Base-by-base conservation (phyloP, 129 eudicot species). In the Kitagawia praeruptora region DNA sequence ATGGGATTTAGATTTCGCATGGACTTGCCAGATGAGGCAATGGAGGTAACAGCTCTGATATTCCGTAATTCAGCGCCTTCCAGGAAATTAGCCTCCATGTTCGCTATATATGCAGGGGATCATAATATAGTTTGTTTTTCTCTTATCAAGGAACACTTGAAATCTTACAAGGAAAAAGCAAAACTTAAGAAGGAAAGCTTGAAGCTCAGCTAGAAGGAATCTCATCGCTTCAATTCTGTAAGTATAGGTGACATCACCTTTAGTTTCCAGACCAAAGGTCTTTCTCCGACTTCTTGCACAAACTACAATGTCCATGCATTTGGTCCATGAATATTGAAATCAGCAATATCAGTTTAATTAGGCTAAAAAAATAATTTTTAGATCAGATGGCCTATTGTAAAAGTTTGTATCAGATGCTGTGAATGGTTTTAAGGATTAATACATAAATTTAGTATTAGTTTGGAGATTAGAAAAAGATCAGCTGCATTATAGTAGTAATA, bases 21-120 rank as follows among this genome's bases (percentile, higher is more conserved):
- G 80, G 99, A 96, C 90, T 82, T 92, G 77, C 99, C 99, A 47
- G 99, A 92, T 69, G 97, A 92, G 86, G 97, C 97, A 25, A 96
- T 96, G 99, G 96, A 96, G 86, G 79, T 96, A 21, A 81, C 97
- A 41, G 87, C 78, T 80, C 89, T 96, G 63, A 92, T 96, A 88
- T 96, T 96, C 67, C 92, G 99, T 75, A 83, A 87, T 74, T 87
- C 99, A 63, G 88, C 91, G 37, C 96, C 96, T 25, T 90, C 97
- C 84, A 84, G 80, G 71, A 74, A 40, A 46, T 75, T 74, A 28
- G 25, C 18, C 4, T 82, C 34, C 31, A n/a, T 67, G 39, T 76
- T 48, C 40, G 31, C 47, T 47, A 56, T 54, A 28, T 75, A 83
- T 72, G 79, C 73, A 76, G 74, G 79, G 34, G 23, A 64, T 25